A percentile compares a stretch with the other conserved stretches of the same genome.
Evolutionary conservation across 768 basidiomycete genomes (phyloP).

Genomic region (Suillus cothurnatus): DNA sequence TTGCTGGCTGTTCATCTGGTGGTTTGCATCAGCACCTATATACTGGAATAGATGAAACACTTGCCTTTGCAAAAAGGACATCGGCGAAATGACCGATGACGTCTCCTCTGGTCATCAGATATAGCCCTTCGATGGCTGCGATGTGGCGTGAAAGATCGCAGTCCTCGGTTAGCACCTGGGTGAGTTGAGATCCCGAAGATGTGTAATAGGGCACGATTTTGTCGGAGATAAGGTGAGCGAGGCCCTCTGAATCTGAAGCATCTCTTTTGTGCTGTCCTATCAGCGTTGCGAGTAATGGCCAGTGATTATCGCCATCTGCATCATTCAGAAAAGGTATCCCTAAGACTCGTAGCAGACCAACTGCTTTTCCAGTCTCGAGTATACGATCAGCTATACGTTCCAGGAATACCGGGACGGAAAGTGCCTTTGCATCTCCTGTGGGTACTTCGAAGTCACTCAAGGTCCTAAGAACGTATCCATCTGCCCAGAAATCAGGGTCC

Average conservation of each 20-base stretch:
- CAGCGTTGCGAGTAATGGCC: conserved; percentile 47
- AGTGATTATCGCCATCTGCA: conserved; percentile 33
- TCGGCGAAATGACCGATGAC: conserved; percentile 74
- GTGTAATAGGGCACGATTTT: conserved; percentile 59
- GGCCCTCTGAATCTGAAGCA: conserved; percentile 60
- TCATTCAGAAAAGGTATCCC: conserved; percentile 24
- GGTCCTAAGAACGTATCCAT: conserved; percentile 64
- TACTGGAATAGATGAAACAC: conserved; percentile 7
- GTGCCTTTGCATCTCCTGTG: conserved; percentile 23
- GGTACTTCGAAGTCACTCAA: conserved; percentile 31
- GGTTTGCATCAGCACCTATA: neutral
- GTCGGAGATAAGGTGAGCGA: conserved; percentile 66
- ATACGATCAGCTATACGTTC: conserved; percentile 58
- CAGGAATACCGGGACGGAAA: conserved; percentile 59
- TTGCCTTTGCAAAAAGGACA: conserved; percentile 72
- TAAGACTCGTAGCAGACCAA: conserved; percentile 71
- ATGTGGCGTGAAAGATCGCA: conserved; percentile 69
- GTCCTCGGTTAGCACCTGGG: conserved; percentile 62
- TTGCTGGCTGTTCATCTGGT: conserved; percentile 74
- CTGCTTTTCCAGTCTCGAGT: conserved; percentile 72
- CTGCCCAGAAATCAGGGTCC: conserved; percentile 80
- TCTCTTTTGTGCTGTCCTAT: conserved; percentile 32
- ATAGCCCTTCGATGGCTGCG: conserved; percentile 64
- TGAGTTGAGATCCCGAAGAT: conserved; percentile 51
- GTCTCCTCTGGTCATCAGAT: conserved; percentile 78